Evolutionary conservation across 1,284 basidiomycete genomes (phyloP).

Genomic region (Heterobasidion annosum): DNA sequence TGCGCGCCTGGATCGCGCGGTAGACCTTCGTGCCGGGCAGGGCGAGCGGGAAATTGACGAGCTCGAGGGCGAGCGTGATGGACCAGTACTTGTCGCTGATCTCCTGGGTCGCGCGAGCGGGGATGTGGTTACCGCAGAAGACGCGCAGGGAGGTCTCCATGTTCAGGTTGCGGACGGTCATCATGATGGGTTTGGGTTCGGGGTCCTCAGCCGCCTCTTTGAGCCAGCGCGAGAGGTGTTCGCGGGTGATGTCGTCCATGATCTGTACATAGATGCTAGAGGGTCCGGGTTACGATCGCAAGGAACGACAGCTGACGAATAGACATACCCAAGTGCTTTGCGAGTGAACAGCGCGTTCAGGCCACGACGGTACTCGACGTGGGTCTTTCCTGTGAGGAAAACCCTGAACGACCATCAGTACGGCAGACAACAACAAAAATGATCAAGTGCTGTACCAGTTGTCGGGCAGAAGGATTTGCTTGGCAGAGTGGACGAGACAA

Average conservation of each 20-base stretch:
- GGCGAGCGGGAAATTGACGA: constrained; percentile 98
- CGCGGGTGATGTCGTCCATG: constrained; percentile 81
- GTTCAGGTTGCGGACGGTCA: constrained; percentile 86
- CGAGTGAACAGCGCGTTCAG: constrained; percentile 93
- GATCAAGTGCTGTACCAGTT: constrained; percentile 65
- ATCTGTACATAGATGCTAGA: constrained; percentile 79
- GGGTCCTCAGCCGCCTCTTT: constrained; percentile 38
- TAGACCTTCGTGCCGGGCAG: constrained; percentile 95
- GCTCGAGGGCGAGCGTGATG: constrained; percentile 91
- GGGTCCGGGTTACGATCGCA: neutral
- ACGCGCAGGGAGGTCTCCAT: constrained; percentile 97
- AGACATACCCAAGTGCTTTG: constrained; percentile 77
- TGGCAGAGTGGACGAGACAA: constrained; percentile 90
- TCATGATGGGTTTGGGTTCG: constrained; percentile 73
- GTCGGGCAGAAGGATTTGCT: constrained; percentile 78
- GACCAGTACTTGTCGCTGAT: constrained; percentile 95
- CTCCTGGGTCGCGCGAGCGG: constrained; percentile 68
- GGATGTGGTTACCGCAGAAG: constrained; percentile 90
- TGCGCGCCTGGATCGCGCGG: constrained; percentile 90
- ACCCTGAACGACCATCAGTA: constrained; percentile 51
- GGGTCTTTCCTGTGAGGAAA: constrained; percentile 89
- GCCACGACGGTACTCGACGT: constrained; percentile 91
- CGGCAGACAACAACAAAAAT: neutral
- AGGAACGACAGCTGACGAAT: constrained; percentile 6
- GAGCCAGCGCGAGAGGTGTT: constrained; percentile 72